Conservation (phyloP, 495 filamentous ascomycete species). For the Wilcoxina mikolae region DNA sequence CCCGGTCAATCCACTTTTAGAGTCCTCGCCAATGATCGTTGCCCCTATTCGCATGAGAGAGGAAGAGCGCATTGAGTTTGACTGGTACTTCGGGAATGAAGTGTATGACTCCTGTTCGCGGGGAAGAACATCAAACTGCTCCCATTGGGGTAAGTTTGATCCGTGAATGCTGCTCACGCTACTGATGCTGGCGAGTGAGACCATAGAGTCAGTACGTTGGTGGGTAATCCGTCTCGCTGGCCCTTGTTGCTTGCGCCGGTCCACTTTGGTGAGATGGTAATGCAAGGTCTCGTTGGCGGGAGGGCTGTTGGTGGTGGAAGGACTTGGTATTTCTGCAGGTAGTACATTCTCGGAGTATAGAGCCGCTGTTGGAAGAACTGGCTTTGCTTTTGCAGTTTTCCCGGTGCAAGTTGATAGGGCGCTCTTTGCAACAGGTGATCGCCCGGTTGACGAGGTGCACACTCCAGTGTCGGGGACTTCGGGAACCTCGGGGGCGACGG, state of each 20-base stretch:
- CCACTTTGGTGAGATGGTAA: neutral
- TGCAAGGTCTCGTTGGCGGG: neutral
- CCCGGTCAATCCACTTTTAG: too few relatives aligned
- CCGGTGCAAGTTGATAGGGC: too few relatives aligned
- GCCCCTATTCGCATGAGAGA: neutral
- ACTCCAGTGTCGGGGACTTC: too few relatives aligned
- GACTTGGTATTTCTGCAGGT: neutral
- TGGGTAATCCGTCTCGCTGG: neutral
- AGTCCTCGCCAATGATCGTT: constrained; percentile 4
- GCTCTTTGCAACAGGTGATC: too few relatives aligned
- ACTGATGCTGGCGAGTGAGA: neutral
- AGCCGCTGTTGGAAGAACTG: neutral
- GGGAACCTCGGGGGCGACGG: too few relatives aligned
- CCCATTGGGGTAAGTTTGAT: neutral
- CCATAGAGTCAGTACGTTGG: neutral
- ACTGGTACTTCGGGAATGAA: neutral
- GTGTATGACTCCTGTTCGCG: neutral
- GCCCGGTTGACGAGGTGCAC: too few relatives aligned
- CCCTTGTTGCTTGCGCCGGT: neutral
- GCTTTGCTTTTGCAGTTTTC: too few relatives aligned
- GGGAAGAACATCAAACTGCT: constrained; percentile 1
- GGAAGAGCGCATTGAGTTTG: neutral
- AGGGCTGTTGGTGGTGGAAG: neutral
- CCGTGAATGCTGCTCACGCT: constrained; percentile 4
- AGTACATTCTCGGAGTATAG: neutral